A percentile compares a stretch with the other conserved stretches of the same genome.
Conservation (phyloP, 257 asterid species). For the Capsicum pubescens region DNA sequence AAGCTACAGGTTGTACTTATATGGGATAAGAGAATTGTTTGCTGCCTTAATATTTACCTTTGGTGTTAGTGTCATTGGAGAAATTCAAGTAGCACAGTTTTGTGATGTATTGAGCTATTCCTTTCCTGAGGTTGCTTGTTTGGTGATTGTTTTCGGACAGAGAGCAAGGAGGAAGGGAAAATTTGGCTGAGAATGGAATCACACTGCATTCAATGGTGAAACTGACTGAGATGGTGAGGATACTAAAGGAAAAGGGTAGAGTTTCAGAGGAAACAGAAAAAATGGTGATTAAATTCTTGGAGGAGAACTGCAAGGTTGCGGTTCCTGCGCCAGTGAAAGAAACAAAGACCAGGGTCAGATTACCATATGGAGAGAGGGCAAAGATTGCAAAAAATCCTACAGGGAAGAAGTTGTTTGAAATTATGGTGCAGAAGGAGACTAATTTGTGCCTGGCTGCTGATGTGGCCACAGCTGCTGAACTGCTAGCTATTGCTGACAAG, state of each 20-base stretch:
- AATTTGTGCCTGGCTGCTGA: slow-evolving; percentile 97
- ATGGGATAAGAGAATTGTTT: not conserved
- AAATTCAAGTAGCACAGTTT: not conserved
- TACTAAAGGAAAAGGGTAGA: slow-evolving; percentile 84
- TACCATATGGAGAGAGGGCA: slow-evolving; percentile 83
- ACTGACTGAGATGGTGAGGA: slow-evolving; percentile 85
- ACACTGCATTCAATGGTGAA: slow-evolving; percentile 87
- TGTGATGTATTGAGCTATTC: not conserved
- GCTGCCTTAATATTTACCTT: not conserved
- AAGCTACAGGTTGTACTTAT: no score
- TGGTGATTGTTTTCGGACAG: slow-evolving; percentile 45
- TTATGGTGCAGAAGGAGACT: slow-evolving; percentile 81
- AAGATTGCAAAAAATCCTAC: slow-evolving; percentile 81
- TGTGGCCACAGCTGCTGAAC: slow-evolving; percentile 86
- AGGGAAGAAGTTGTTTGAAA: slow-evolving; percentile 88
- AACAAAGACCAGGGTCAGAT: slow-evolving; percentile 50
- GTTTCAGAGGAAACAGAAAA: slow-evolving; percentile 88
- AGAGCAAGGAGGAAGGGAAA: slow-evolving; percentile 98
- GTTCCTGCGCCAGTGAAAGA: slow-evolving; percentile 50
- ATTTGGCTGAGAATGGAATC: slow-evolving; percentile 86
- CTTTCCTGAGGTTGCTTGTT: slow-evolving; percentile 16
- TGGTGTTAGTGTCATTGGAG: not conserved
- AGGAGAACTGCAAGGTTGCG: slow-evolving; percentile 76
- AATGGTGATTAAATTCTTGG: slow-evolving; percentile 77
- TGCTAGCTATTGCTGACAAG: slow-evolving; percentile 92